These are phyloP conservation scores for Nothopassalora personata DNA, from an alignment of 2,329 filamentous ascomycete genomes.

Conservation along the genomic window DNA sequence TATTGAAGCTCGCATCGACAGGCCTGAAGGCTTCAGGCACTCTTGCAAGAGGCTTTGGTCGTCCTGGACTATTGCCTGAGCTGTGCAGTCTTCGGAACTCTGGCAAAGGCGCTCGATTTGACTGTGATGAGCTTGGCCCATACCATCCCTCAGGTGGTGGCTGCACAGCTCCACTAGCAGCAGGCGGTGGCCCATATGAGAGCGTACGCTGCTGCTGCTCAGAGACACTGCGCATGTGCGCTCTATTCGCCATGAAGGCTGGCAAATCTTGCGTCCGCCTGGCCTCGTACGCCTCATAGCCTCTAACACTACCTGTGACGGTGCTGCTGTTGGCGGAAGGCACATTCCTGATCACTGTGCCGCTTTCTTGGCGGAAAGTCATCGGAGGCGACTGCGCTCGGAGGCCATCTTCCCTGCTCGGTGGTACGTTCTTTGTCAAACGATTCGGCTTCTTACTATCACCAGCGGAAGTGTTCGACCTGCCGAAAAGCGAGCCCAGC, in stretches of 20 bases:
- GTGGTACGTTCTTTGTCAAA: conserved; percentile 29
- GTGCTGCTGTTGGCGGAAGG: not conserved
- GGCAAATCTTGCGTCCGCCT: conserved; percentile 16
- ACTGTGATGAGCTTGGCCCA: conserved; percentile 11
- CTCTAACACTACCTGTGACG: conserved; percentile 8
- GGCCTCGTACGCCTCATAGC: conserved; percentile 21
- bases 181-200: not conserved
- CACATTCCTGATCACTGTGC: not conserved
- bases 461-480: conserved; percentile 32
- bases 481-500: conserved; percentile 41
- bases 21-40: conserved; percentile 25
- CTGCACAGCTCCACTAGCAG: not conserved
- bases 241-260: conserved; percentile 5
- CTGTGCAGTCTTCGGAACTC: conserved; percentile 22
- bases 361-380: not conserved
- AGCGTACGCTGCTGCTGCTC: not conserved
- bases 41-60: conserved; percentile 9
- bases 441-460: conserved; percentile 31
- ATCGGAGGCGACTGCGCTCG: not conserved
- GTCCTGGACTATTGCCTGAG: conserved; percentile 8
- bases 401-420: conserved; percentile 4
- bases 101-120: conserved; percentile 2
- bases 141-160: conserved; percentile 24
- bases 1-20: conserved; percentile 18
- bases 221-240: not conserved